Evolutionary conservation across 768 basidiomycete species (phyloP).

Genomic region (Boletus edulis): DNA sequence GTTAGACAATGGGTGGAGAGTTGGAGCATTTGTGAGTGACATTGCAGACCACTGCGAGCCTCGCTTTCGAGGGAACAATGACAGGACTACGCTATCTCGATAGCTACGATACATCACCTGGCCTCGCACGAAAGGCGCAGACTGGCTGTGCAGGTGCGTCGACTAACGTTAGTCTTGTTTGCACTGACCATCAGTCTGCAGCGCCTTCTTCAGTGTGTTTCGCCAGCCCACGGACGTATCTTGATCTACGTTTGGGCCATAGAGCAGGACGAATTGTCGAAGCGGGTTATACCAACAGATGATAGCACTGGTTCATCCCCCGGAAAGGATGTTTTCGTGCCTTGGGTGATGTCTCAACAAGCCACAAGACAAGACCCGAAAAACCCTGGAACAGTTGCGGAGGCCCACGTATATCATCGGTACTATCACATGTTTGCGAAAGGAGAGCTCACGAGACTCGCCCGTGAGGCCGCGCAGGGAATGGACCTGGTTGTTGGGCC

Average conservation of each 20-base stretch:
- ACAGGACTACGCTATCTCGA: slow-evolving; percentile 95
- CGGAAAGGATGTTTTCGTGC: slow-evolving; percentile 85
- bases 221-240: slow-evolving; percentile 67
- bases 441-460: slow-evolving; percentile 70
- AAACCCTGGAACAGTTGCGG: slow-evolving; percentile 1
- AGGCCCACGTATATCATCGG: slow-evolving; percentile 61
- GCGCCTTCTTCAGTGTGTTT: slow-evolving; percentile 65
- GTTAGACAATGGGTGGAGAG: slow-evolving; percentile 69
- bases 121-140: slow-evolving; percentile 74
- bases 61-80: background rate
- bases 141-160: slow-evolving; percentile 66
- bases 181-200: slow-evolving; percentile 24
- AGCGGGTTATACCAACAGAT: slow-evolving; percentile 54
- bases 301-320: slow-evolving; percentile 11
- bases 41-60: background rate
- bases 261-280: slow-evolving; percentile 86
- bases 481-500: slow-evolving; percentile 54
- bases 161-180: background rate
- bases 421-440: slow-evolving; percentile 96
- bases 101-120: slow-evolving; percentile 96
- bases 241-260: slow-evolving; percentile 97
- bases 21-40: slow-evolving; percentile 71
- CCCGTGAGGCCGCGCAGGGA: slow-evolving; percentile 57
- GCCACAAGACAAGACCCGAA: slow-evolving; percentile 5
- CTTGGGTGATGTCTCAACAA: slow-evolving; percentile 68